Evolutionary conservation across 108 stramenopile genomes (phyloP).

Genomic region (Cylindrotheca closterium): DNA sequence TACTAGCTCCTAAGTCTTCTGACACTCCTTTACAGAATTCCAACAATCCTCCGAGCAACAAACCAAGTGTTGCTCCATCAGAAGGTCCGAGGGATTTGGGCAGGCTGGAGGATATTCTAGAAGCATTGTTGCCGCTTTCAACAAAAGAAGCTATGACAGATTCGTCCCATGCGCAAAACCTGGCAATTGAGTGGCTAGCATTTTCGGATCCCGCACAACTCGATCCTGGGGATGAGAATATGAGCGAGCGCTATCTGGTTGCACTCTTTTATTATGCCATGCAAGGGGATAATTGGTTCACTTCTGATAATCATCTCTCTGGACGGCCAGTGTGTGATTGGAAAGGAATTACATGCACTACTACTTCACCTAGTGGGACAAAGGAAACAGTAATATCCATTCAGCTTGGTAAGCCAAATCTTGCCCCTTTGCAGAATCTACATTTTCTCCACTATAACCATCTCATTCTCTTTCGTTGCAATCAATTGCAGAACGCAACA

Average conservation of each 20-base stretch:
- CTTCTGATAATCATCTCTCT: background rate
- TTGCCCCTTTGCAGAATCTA: conserved; percentile 25
- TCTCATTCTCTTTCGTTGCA: background rate
- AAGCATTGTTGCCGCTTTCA: background rate
- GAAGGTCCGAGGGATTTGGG: background rate
- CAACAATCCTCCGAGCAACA: background rate
- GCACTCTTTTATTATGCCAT: background rate
- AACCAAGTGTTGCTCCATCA: background rate
- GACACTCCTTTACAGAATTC: background rate
- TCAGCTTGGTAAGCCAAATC: background rate
- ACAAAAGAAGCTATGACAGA: background rate
- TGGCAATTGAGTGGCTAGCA: background rate
- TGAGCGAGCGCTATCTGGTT: background rate
- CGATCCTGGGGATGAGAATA: background rate
- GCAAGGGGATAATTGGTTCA: background rate
- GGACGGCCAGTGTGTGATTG: background rate
- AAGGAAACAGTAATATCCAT: background rate
- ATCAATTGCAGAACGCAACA: background rate
- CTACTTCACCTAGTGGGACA: background rate
- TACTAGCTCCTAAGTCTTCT: background rate
- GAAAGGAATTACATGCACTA: background rate
- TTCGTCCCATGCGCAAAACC: background rate
- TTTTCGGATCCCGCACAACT: background rate
- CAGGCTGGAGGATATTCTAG: background rate
- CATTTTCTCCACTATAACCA: background rate